Evolutionary conservation across 2,329 filamentous ascomycete species (phyloP).

Genomic region (Pleurostoma richardsiae): DNA sequence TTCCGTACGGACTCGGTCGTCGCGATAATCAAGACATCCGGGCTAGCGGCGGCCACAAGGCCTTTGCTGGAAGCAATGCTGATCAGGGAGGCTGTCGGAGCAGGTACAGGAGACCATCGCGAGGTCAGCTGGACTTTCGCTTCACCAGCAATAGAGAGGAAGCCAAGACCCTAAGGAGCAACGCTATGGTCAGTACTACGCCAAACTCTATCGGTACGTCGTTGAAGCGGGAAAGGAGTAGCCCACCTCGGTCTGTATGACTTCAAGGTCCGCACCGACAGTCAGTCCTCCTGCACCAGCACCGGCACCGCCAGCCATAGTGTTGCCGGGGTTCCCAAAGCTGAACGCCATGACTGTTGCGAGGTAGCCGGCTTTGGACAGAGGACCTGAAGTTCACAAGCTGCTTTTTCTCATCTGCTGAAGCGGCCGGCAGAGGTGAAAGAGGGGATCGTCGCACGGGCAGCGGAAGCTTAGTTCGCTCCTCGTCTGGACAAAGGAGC

Average conservation of each 20-base stretch:
- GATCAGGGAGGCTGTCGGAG: constrained; percentile 75
- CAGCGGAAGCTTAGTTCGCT: too few species aligned
- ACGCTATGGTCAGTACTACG: constrained; percentile 7
- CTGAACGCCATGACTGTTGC: constrained; percentile 58
- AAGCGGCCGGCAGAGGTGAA: neutral
- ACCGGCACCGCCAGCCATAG: constrained; percentile 32
- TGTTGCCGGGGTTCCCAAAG: constrained; percentile 45
- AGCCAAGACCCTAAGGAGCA: constrained; percentile 61
- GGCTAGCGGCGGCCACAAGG: constrained; percentile 81
- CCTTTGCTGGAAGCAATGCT: constrained; percentile 76
- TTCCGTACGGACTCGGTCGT: constrained; percentile 74
- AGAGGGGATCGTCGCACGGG: too few species aligned
- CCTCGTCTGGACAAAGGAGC: too few species aligned
- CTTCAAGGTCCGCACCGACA: constrained; percentile 62
- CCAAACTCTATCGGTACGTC: too few species aligned
- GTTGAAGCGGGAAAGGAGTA: neutral
- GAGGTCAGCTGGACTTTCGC: constrained; percentile 77
- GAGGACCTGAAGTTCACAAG: constrained; percentile 23
- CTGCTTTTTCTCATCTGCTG: constrained; percentile 14
- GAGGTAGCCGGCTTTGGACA: constrained; percentile 26
- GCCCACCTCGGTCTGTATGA: constrained; percentile 76
- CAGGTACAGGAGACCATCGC: constrained; percentile 72
- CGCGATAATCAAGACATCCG: constrained; percentile 71
- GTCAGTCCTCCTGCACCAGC: constrained; percentile 29
- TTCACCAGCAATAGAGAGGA: constrained; percentile 74